phyloP scores from a whole-genome alignment of 768 basidiomycete species.

The Amanita thiersii region DNA sequence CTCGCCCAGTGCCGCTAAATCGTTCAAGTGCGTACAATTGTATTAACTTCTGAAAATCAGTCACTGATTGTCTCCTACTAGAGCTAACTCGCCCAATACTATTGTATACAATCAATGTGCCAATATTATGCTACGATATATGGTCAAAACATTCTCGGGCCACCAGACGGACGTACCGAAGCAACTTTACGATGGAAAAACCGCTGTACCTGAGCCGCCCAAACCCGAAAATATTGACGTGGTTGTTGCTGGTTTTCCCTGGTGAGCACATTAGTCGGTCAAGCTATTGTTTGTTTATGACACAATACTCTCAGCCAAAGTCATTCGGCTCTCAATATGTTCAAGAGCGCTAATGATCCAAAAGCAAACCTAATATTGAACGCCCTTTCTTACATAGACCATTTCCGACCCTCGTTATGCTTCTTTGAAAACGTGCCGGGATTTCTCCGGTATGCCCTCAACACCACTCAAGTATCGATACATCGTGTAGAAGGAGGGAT shows the following conservation, averaged over 20 bases:
- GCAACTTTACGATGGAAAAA: constrained; percentile 29
- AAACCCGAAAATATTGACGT: constrained; percentile 49
- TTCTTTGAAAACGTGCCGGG: constrained; percentile 51
- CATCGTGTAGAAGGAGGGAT: constrained; percentile 56
- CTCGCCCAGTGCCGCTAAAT: constrained; percentile 64
- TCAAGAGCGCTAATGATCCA: constrained; percentile 51
- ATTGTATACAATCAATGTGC: constrained; percentile 65
- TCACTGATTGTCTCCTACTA: constrained; percentile 16
- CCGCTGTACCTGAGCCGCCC: constrained; percentile 35
- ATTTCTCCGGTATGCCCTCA: constrained; percentile 35
- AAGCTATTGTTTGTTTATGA: background rate
- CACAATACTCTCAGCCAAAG: constrained; percentile 45
- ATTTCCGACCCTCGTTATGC: constrained; percentile 30
- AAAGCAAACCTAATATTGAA: constrained; percentile 68
- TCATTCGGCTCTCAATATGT: constrained; percentile 70
- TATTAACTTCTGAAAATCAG: background rate
- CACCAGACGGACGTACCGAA: constrained; percentile 29
- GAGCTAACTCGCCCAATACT: constrained; percentile 43
- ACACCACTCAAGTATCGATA: constrained; percentile 26
- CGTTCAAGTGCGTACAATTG: constrained; percentile 40
- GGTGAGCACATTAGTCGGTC: constrained; percentile 36
- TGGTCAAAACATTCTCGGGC: constrained; percentile 41
- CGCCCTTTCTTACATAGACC: constrained; percentile 43
- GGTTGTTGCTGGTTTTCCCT: constrained; percentile 69
- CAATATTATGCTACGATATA: constrained; percentile 52